These are phyloP conservation scores for Thalassiosira ordinaria DNA, from an alignment of 352 stramenopile species.

Conservation along the genomic window DNA sequence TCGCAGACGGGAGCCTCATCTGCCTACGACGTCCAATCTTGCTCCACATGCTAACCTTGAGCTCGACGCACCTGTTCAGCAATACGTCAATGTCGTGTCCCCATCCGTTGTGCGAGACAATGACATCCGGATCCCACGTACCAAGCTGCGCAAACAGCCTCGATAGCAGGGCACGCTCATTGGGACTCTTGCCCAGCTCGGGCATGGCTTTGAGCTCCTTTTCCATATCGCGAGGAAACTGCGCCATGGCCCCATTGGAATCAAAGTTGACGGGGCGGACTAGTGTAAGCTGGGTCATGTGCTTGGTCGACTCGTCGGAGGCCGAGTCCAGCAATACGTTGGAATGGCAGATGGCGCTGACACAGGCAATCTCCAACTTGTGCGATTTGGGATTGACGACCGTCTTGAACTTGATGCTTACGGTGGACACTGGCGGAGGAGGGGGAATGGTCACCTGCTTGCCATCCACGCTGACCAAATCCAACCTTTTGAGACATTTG, in stretches of 20 bases:
- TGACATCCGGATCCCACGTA: conserved; percentile 96
- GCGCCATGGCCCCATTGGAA: conserved; percentile 50
- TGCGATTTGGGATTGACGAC: conserved; percentile 95
- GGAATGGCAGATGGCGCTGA: conserved; percentile 85
- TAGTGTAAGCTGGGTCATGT: conserved; percentile 68
- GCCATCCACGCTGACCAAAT: conserved; percentile 49
- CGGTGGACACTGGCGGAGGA: conserved; percentile 92
- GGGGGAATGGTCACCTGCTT: conserved; percentile 70
- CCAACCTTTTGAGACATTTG: conserved; percentile 90
- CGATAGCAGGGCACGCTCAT: conserved; percentile 89
- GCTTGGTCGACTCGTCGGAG: conserved; percentile 56
- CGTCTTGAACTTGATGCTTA: conserved; percentile 97
- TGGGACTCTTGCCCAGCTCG: conserved; percentile 78
- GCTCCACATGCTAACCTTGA: conserved; percentile 89
- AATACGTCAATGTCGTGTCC: conserved; percentile 98
- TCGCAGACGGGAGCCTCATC: conserved; percentile 68
- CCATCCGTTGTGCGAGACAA: conserved; percentile 98
- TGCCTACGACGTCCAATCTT: conserved; percentile 87
- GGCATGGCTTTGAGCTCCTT: conserved; percentile 72
- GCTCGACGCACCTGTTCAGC: conserved; percentile 92
- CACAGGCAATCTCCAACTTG: conserved; percentile 94
- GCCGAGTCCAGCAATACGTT: conserved; percentile 80
- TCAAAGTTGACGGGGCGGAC: conserved; percentile 45
- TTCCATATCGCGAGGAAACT: conserved; percentile 89
- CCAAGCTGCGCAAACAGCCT: conserved; percentile 91